Conservation (phyloP, 2,329 filamentous ascomycete genomes). For the Aspergillus sp. region DNA sequence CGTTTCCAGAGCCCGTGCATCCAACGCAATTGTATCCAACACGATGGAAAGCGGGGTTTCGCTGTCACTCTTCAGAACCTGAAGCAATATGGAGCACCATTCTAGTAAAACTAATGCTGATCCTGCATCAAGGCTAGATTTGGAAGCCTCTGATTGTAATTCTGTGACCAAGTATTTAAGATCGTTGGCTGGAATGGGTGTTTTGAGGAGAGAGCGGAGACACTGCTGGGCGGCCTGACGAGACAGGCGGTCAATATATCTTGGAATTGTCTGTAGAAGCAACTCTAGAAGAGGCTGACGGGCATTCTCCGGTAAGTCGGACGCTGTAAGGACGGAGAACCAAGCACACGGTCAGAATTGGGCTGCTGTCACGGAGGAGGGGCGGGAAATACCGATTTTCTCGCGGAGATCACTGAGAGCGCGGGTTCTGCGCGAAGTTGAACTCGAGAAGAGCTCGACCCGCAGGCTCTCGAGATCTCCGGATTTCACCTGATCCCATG, state of each 20-base stretch:
- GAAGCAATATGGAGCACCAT: conserved; percentile 81
- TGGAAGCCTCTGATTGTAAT: conserved; percentile 71
- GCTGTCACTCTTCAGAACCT: conserved; percentile 67
- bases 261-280: conserved; percentile 82
- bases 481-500: conserved; percentile 46
- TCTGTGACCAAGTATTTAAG: conserved; percentile 62
- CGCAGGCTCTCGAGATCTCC: conserved; percentile 41
- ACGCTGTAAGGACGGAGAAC: conserved; percentile 23
- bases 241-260: conserved; percentile 83
- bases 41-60: conserved; percentile 59
- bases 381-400: conserved; percentile 38
- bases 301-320: conserved; percentile 32
- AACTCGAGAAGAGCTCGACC: conserved; percentile 43
- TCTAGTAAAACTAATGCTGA: conserved; percentile 88
- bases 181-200: conserved; percentile 51
- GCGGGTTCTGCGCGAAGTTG: conserved; percentile 41
- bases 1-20: conserved; percentile 74
- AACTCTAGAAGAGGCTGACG: conserved; percentile 60
- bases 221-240: conserved; percentile 81
- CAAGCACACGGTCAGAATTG: conserved; percentile 15
- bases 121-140: conserved; percentile 71
- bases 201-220: conserved; percentile 66
- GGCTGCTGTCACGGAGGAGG: conserved; percentile 1
- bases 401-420: conserved; percentile 47
- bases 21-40: conserved; percentile 64